Conservation (phyloP, 2,329 filamentous ascomycete genomes). For the Ilyonectria destructans region DNA sequence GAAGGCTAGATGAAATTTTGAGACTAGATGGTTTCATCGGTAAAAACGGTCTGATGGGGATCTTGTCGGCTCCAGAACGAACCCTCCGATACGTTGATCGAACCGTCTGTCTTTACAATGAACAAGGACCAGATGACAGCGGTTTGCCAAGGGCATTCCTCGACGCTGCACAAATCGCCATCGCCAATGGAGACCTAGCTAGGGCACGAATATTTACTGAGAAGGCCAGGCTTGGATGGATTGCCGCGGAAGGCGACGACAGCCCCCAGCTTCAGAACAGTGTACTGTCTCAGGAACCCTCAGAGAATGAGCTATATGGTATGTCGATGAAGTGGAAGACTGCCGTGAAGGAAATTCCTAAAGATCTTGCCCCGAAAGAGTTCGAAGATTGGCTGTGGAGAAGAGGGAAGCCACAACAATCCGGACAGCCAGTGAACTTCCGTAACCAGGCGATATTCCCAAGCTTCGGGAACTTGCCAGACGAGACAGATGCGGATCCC, state of each 20-base stretch:
- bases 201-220: conserved; percentile 30
- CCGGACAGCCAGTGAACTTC: background rate
- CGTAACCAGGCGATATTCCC: conserved; percentile 26
- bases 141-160: background rate
- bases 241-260: background rate
- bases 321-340: background rate
- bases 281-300: background rate
- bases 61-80: background rate
- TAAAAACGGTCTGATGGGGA: background rate
- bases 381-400: conserved; percentile 33
- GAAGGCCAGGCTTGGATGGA: background rate
- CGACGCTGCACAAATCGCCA: background rate
- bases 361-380: background rate
- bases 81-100: background rate
- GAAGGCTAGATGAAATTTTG: conserved; percentile 11
- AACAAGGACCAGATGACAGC: background rate
- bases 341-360: background rate
- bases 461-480: conserved; percentile 10
- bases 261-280: background rate
- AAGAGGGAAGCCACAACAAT: background rate
- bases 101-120: background rate
- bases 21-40: background rate
- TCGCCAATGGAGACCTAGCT: conserved; percentile 18
- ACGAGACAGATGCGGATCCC: background rate
- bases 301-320: background rate